phyloP scores from a whole-genome alignment of 2,329 filamentous ascomycete genomes.

The Iodosphaeria phyllophila region DNA sequence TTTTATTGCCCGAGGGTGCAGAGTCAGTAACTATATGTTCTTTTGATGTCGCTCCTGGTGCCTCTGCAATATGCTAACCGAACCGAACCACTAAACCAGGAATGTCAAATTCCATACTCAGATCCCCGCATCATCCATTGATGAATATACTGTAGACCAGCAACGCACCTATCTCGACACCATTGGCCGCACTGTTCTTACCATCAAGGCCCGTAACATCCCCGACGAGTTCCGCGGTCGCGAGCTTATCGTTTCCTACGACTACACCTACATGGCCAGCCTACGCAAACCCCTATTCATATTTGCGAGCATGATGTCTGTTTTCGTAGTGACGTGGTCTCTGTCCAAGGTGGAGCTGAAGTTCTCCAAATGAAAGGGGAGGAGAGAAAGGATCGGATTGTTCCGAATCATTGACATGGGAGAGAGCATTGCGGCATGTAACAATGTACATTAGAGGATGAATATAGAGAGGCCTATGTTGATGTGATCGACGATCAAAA shows the following conservation, averaged over 20 bases:
- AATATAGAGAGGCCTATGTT: no score
- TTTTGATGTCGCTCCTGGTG: no score
- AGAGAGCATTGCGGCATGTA: no score
- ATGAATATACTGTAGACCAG: slow-evolving; percentile 36
- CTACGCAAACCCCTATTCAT: slow-evolving; percentile 78
- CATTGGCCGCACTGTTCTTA: slow-evolving; percentile 65
- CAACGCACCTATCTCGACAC: slow-evolving; percentile 91
- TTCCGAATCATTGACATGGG: no score
- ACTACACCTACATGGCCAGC: slow-evolving; percentile 55
- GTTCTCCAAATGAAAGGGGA: slow-evolving; percentile 33
- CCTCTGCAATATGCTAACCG: slow-evolving; percentile 7
- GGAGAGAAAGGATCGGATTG: background rate
- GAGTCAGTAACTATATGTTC: slow-evolving; percentile 40
- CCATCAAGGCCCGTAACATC: slow-evolving; percentile 65
- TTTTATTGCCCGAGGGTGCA: slow-evolving; percentile 83
- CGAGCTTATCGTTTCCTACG: slow-evolving; percentile 72
- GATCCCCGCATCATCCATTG: slow-evolving; percentile 44
- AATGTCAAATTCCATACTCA: slow-evolving; percentile 63
- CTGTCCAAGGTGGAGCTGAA: slow-evolving; percentile 66
- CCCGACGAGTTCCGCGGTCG: slow-evolving; percentile 80
- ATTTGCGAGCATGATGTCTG: slow-evolving; percentile 49
- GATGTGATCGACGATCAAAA: no score
- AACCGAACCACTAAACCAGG: slow-evolving; percentile 29
- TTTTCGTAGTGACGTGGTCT: slow-evolving; percentile 59
- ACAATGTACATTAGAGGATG: no score